Conservation (phyloP, 2,329 filamentous ascomycete species). For the Beauveria caledonica region DNA sequence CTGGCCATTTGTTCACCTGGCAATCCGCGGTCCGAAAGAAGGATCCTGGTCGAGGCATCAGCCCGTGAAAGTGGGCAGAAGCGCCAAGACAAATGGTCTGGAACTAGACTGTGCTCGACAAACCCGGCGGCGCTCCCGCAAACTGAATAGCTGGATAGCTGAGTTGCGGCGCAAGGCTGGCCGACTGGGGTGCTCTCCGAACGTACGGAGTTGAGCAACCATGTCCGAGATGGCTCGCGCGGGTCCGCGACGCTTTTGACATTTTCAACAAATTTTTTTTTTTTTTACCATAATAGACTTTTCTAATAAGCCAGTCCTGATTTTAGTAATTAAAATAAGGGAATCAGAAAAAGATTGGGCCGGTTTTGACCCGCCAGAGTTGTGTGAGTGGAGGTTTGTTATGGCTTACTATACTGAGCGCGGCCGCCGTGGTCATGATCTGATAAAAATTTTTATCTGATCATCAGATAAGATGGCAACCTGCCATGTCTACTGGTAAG, state of each 20-base stretch:
- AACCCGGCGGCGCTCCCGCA: background rate
- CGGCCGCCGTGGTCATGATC: conserved; percentile 4
- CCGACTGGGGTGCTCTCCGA: background rate
- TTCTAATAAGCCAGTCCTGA: background rate
- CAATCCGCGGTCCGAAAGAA: background rate
- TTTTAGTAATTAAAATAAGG: background rate
- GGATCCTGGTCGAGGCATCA: background rate
- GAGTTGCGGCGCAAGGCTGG: background rate
- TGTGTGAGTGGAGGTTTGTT: background rate
- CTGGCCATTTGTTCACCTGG: background rate
- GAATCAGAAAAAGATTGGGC: background rate
- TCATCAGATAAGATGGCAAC: conserved; percentile 17
- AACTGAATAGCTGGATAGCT: background rate
- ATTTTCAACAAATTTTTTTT: background rate
- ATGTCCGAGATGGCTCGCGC: background rate
- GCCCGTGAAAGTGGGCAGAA: background rate
- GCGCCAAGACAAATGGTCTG: background rate
- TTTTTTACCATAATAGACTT: no score
- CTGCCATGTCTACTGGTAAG: background rate
- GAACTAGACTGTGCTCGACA: background rate
- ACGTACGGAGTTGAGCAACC: background rate
- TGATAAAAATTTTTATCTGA: conserved; percentile 17
- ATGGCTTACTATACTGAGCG: background rate
- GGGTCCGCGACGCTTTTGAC: background rate
- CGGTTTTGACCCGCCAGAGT: background rate